A percentile compares a stretch with the other conserved stretches of the same genome.
These are phyloP conservation scores for Kazachstania psychrophila DNA, from an alignment of 805 yeast genomes.

Conservation along the genomic window DNA sequence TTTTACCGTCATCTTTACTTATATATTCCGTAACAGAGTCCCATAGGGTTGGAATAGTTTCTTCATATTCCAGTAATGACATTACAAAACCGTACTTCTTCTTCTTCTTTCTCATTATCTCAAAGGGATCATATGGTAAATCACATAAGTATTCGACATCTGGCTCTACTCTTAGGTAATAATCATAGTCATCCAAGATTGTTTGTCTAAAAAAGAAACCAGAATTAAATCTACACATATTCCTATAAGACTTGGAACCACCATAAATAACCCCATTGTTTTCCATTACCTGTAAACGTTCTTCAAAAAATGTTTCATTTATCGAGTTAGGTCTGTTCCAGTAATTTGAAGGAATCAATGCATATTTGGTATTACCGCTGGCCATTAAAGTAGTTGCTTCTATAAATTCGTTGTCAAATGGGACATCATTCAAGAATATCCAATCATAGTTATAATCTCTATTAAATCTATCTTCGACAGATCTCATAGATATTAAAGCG, in stretches of 20 bases:
- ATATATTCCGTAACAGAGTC: slow-evolving; percentile 55
- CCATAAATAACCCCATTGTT: slow-evolving; percentile 53
- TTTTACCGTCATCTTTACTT: slow-evolving; percentile 42
- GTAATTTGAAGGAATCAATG: slow-evolving; percentile 52
- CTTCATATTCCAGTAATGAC: slow-evolving; percentile 68
- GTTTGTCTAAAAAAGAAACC: slow-evolving; percentile 83
- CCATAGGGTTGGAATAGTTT: slow-evolving; percentile 85
- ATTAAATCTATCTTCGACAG: slow-evolving; percentile 69
- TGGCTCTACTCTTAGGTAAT: slow-evolving; percentile 94
- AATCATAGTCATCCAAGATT: slow-evolving; percentile 62
- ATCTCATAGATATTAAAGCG: slow-evolving; percentile 67
- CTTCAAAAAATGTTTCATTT: slow-evolving; percentile 46
- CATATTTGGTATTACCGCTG: slow-evolving; percentile 56
- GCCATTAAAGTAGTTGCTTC: slow-evolving; percentile 53
- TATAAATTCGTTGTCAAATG: slow-evolving; percentile 54
- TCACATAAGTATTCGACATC: slow-evolving; percentile 84
- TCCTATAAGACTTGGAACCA: slow-evolving; percentile 59
- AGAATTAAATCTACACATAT: slow-evolving; percentile 93
- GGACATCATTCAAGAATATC: slow-evolving; percentile 71
- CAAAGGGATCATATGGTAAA: slow-evolving; percentile 74
- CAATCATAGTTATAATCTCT: slow-evolving; percentile 58
- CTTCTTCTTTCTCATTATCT: slow-evolving; percentile 60
- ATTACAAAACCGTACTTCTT: slow-evolving; percentile 87
- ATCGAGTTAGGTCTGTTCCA: slow-evolving; percentile 75
- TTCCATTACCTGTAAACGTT: slow-evolving; percentile 36